Evolutionary conservation across 1,284 basidiomycete species (phyloP).

Genomic region (Moesziomyces parantarcticus): DNA sequence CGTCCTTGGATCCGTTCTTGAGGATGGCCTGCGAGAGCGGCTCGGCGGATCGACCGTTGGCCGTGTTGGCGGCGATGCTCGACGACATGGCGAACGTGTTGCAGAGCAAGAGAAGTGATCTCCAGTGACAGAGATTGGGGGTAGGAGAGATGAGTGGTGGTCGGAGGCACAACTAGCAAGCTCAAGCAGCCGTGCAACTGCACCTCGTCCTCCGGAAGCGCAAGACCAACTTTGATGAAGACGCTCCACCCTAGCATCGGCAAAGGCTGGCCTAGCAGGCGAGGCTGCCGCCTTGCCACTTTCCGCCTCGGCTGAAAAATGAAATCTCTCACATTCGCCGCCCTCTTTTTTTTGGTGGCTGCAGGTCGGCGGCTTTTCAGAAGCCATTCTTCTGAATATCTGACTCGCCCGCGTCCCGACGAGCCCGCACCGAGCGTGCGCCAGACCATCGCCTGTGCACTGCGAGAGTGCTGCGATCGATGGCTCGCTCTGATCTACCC

Average conservation of each 20-base stretch:
- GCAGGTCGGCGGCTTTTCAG: neutral
- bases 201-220: neutral
- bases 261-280: neutral
- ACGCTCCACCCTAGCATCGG: neutral
- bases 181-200: neutral
- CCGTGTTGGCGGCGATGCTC: slow-evolving; percentile 44
- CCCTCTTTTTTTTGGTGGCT: neutral
- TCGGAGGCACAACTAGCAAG: neutral
- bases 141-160: slow-evolving; percentile 1
- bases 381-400: neutral
- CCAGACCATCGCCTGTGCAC: neutral
- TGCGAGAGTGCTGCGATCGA: neutral
- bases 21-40: slow-evolving; percentile 41
- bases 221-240: neutral
- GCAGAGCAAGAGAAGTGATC: neutral
- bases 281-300: neutral
- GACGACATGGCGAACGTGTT: slow-evolving; percentile 17
- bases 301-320: too few species aligned
- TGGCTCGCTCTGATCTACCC: too few species aligned
- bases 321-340: neutral
- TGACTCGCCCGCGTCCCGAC: neutral
- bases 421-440: neutral
- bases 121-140: too few species aligned
- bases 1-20: slow-evolving; percentile 22
- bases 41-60: slow-evolving; percentile 44